These are phyloP conservation scores for Laburnicola sp. DNA, from an alignment of 2,329 filamentous ascomycete genomes.

Conservation along the genomic window DNA sequence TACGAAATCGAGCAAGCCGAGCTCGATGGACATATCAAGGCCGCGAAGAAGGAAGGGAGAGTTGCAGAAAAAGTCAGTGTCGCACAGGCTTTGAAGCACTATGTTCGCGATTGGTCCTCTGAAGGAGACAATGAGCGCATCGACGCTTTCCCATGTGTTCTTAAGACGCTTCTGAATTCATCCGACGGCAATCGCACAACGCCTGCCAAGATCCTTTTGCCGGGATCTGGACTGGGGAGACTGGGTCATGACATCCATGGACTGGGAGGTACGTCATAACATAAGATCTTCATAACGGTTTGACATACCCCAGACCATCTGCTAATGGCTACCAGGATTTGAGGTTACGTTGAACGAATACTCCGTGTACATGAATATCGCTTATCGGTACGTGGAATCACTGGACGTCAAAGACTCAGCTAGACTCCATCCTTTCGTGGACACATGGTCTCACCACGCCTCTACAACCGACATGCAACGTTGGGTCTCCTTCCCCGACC, in stretches of 20 bases:
- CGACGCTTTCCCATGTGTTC: constrained; percentile 43
- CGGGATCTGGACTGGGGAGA: constrained; percentile 58
- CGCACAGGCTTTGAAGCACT: constrained; percentile 60
- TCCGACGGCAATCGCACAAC: background rate
- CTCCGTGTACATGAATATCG: constrained; percentile 61
- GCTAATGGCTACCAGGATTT: constrained; percentile 50
- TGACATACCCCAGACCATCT: too few relatives aligned
- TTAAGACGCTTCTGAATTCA: constrained; percentile 26
- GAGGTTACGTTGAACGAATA: constrained; percentile 61
- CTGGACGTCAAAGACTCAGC: constrained; percentile 28
- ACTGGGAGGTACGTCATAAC: constrained; percentile 45
- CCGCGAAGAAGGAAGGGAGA: constrained; percentile 40
- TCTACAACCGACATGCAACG: constrained; percentile 54
- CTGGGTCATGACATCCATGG: constrained; percentile 56
- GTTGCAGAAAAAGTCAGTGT: constrained; percentile 54
- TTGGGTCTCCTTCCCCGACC: constrained; percentile 50
- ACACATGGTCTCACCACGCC: constrained; percentile 61
- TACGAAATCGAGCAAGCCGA: constrained; percentile 53
- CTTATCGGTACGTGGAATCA: constrained; percentile 55
- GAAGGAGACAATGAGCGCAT: constrained; percentile 54
- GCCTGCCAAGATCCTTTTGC: constrained; percentile 51
- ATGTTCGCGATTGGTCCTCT: constrained; percentile 60
- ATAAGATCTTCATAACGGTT: too few relatives aligned
- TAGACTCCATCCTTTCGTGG: constrained; percentile 57
- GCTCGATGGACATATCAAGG: constrained; percentile 49